A percentile compares a stretch with the other conserved stretches of the same genome.
phyloP scores from a whole-genome alignment of 805 yeast genomes.

The Candida sithepensis region DNA sequence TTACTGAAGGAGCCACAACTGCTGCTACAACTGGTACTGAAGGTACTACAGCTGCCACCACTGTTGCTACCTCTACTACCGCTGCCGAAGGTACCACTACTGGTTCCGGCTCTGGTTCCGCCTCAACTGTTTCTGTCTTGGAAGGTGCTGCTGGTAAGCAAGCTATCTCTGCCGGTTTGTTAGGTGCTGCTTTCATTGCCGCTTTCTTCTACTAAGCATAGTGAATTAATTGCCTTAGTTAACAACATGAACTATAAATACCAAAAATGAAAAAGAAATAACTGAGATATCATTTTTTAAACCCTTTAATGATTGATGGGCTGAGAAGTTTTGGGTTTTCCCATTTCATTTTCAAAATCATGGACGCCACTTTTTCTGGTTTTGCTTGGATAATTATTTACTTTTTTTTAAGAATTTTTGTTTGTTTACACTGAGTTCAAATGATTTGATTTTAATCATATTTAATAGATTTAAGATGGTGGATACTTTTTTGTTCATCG shows the following conservation, averaged over 20 bases:
- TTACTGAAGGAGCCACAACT: constrained; percentile 14
- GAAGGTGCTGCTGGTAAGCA: constrained; percentile 23
- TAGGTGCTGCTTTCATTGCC: constrained; percentile 23
- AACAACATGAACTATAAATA: too few species aligned
- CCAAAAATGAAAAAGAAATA: neutral
- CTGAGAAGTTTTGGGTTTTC: neutral
- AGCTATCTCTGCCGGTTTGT: constrained; percentile 21
- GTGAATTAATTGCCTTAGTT: neutral
- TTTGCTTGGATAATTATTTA: too few species aligned
- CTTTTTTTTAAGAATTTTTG: neutral
- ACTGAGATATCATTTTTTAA: neutral
- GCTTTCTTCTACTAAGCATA: constrained; percentile 20
- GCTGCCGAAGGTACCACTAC: constrained; percentile 11
- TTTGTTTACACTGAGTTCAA: neutral
- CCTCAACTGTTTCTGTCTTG: constrained; percentile 13
- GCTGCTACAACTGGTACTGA: constrained; percentile 19
- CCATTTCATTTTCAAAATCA: neutral
- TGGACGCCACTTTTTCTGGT: neutral
- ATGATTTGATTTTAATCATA: neutral
- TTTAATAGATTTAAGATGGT: neutral
- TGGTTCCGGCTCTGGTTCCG: constrained; percentile 10
- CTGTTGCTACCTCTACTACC: constrained; percentile 2
- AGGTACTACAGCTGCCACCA: constrained; percentile 7
- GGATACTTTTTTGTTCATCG: neutral
- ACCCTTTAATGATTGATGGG: neutral